A percentile compares a stretch with the other conserved stretches of the same genome.
Conservation (phyloP, 1,139 yeast genomes). For the Sugiyamaella pinicola region DNA sequence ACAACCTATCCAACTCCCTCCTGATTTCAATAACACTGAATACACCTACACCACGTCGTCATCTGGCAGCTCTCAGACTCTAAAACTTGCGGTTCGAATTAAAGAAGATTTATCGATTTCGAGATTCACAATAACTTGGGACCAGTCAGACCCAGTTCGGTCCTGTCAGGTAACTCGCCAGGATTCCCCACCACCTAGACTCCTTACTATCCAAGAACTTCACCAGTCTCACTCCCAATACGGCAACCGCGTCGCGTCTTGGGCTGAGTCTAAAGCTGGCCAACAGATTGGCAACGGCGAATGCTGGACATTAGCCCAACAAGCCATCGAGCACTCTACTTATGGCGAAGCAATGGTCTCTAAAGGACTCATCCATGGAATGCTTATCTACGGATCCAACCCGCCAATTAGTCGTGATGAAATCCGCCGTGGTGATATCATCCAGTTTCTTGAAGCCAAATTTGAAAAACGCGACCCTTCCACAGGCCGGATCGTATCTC, state of each 20-base stretch:
- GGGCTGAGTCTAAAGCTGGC: conserved; percentile 62
- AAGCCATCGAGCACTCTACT: conserved; percentile 61
- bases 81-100: conserved; percentile 45
- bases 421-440: conserved; percentile 50
- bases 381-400: conserved; percentile 47
- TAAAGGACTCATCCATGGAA: conserved; percentile 60
- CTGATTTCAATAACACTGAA: conserved; percentile 33
- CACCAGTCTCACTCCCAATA: conserved; percentile 38
- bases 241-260: conserved; percentile 55
- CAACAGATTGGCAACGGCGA: conserved; percentile 68
- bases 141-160: conserved; percentile 34
- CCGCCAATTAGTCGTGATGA: conserved; percentile 36
- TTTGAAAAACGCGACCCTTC: conserved; percentile 43
- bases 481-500: conserved; percentile 24
- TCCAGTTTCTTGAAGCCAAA: conserved; percentile 50
- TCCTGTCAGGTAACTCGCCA: conserved; percentile 43
- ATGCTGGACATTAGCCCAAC: conserved; percentile 76
- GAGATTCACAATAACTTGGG: conserved; percentile 54
- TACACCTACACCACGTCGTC: conserved; percentile 26
- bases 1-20: conserved; percentile 32
- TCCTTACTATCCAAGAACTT: conserved; percentile 48
- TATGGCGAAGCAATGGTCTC: conserved; percentile 65
- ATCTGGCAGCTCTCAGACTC: conserved; percentile 26
- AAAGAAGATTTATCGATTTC: conserved; percentile 54
- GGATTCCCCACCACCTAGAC: conserved; percentile 56